Evolutionary conservation across 2,329 filamentous ascomycete genomes (phyloP), one percentile per base, ranked within the genome.

Genomic region (Cordyceps tenuipes): DNA sequence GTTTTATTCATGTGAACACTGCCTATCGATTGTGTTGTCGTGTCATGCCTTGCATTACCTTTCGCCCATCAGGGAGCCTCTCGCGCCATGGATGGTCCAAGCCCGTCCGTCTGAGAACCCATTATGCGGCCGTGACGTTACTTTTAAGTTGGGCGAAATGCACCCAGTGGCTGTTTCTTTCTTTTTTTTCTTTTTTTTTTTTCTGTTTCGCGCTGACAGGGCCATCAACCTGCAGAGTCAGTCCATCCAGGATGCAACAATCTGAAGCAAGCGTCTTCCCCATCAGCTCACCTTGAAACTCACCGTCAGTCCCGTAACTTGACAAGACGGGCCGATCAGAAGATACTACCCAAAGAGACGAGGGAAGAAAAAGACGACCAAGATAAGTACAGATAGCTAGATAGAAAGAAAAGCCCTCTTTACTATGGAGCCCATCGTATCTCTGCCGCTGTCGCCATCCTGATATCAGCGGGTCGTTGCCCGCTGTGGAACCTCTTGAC

Each of bases 401-500:
- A 19, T n/a, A 9, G 21, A 53, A 53, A 59, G 57, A 49, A 57
- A 57, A 26, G 15, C 47, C 48, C 39, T 39, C 31, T 50, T 31
- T 57, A 51, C 36, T 41, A 59, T 59, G 56, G 56, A 52, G 56
- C 48, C 56, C 56, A 59, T 59, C 56, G 56, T 59, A 59, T 59
- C 56, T 59, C 48, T 59, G 48, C 48, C 47, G 47, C 48, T 26
- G 7, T 47, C 55, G 31, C 43, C 26, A 47, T 31, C 23, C 47
- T 58, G 56, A 59, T 59, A 59, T 51, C 56, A 46, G 56, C 56
- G 56, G 56, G 56, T 59, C 55, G 55, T n/a, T 57, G 48, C 56
- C 56, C 48, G 56, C 56, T 51, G 56, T 59, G 56, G 56, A 49
- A 52, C 56, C 46, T 17, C 29, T 44, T 21, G 21, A 46, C 23